Percentiles rank a stretch among this genome's conserved stretches.
These are phyloP conservation scores for Plectosphaerella cucumerina DNA, from an alignment of 2,329 filamentous ascomycete species.

Conservation along the genomic window DNA sequence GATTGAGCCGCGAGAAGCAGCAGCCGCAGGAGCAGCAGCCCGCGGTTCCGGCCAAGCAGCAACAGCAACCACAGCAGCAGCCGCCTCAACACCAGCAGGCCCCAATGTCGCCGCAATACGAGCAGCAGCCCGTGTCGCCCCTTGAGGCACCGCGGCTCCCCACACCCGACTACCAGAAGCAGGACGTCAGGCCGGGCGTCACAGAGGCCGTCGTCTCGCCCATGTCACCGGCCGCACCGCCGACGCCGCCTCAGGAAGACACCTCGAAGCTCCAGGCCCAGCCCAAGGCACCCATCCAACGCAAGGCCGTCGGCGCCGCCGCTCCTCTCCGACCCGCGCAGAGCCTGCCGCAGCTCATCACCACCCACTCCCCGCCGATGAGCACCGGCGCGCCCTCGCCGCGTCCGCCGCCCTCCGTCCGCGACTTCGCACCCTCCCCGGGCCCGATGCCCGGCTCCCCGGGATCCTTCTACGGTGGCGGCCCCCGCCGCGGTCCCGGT, in stretches of 20 bases:
- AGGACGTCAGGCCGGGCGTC: constrained; percentile 33
- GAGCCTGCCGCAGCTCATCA: constrained; percentile 17
- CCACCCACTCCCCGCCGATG: constrained; percentile 18
- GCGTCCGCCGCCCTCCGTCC: constrained; percentile 12
- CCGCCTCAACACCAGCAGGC: not conserved
- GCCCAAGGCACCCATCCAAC: constrained; percentile 10
- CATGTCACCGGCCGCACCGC: constrained; percentile 40
- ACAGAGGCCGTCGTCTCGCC: constrained; percentile 34
- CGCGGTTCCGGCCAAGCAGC: not conserved
- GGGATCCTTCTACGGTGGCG: constrained; percentile 27
- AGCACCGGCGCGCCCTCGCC: constrained; percentile 3
- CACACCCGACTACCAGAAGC: constrained; percentile 44
- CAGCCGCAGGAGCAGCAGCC: constrained; percentile 7
- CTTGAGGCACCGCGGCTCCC: constrained; percentile 31
- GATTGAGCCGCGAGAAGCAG: not conserved
- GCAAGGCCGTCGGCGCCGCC: constrained; percentile 19
- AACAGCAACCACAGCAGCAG: too few relatives aligned
- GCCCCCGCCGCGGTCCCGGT: not conserved
- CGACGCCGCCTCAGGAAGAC: constrained; percentile 25
- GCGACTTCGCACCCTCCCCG: constrained; percentile 14
- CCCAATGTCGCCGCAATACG: constrained; percentile 8
- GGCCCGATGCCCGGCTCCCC: constrained; percentile 11
- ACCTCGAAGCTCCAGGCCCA: constrained; percentile 12
- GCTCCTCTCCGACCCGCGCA: constrained; percentile 16
- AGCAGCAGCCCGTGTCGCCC: constrained; percentile 11